phyloP scores from a whole-genome alignment of 768 basidiomycete genomes.

The Mycena capillaripes region DNA sequence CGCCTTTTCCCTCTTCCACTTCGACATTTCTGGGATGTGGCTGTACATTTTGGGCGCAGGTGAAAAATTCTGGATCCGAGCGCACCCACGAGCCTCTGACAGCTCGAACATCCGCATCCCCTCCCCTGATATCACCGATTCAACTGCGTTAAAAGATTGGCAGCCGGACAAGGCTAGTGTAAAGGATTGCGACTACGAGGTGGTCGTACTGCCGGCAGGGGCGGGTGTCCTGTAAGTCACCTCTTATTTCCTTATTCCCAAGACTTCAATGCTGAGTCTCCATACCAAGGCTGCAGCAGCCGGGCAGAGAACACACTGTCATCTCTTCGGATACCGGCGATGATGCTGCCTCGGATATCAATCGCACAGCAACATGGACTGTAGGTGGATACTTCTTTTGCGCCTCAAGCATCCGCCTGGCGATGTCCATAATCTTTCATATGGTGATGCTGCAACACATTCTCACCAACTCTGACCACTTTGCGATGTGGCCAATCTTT shows the following conservation, averaged over 20 bases:
- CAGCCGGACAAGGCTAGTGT: neutral
- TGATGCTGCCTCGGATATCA: neutral
- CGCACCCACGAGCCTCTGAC: neutral
- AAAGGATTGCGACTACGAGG: neutral
- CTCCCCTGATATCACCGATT: neutral
- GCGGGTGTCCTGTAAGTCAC: neutral
- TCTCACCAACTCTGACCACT: conserved; percentile 9
- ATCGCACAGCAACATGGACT: neutral
- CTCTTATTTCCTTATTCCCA: neutral
- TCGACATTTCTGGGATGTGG: neutral
- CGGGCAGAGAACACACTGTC: neutral
- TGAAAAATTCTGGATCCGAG: conserved; percentile 14
- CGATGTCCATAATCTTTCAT: neutral
- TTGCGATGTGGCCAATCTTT: neutral
- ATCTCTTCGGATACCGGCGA: neutral
- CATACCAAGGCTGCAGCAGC: neutral
- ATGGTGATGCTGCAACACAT: conserved; percentile 10
- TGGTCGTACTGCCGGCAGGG: neutral
- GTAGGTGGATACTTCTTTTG: conserved; percentile 6
- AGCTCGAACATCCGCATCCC: no score
- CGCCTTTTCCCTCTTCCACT: neutral
- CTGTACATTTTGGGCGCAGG: neutral
- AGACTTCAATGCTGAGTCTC: neutral
- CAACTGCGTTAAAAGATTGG: neutral
- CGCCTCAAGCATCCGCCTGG: neutral